These are phyloP conservation scores for Acidiella bohemica DNA, from an alignment of 495 filamentous ascomycete genomes.

Conservation along the genomic window DNA sequence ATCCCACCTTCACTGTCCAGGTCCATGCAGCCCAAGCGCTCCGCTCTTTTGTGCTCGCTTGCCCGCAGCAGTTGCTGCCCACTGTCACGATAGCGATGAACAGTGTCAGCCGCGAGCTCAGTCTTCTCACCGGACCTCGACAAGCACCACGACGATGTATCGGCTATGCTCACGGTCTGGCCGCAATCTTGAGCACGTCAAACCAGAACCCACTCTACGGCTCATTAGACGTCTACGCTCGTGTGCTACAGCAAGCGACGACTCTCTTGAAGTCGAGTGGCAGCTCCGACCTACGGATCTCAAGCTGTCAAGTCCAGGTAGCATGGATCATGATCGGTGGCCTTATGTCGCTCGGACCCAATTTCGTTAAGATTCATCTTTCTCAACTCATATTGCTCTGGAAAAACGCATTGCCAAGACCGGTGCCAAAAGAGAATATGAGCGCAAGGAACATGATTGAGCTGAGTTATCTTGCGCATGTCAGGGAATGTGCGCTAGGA, in stretches of 20 bases:
- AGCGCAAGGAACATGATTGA: slow-evolving; percentile 69
- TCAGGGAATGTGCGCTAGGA: slow-evolving; percentile 87
- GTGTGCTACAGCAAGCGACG: slow-evolving; percentile 80
- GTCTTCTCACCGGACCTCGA: slow-evolving; percentile 57
- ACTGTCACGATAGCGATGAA: slow-evolving; percentile 96
- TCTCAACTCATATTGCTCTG: slow-evolving; percentile 90
- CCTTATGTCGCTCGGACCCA: slow-evolving; percentile 89
- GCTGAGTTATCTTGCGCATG: slow-evolving; percentile 83
- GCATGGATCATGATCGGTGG: slow-evolving; percentile 96
- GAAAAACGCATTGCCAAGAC: slow-evolving; percentile 93
- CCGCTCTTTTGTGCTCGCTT: slow-evolving; percentile 75
- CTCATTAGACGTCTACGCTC: slow-evolving; percentile 86
- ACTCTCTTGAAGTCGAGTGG: slow-evolving; percentile 86
- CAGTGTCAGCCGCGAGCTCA: slow-evolving; percentile 75
- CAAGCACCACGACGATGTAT: slow-evolving; percentile 74
- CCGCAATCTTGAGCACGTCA: slow-evolving; percentile 81
- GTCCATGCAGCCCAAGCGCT: slow-evolving; percentile 74
- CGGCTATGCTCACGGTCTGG: slow-evolving; percentile 86
- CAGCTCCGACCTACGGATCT: slow-evolving; percentile 78
- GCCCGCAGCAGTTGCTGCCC: slow-evolving; percentile 78
- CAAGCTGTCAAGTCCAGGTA: slow-evolving; percentile 89
- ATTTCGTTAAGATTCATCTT: slow-evolving; percentile 97
- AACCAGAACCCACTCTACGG: slow-evolving; percentile 80
- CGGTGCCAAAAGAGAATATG: slow-evolving; percentile 79
- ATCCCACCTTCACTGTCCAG: slow-evolving; percentile 93